Evolutionary conservation across 495 filamentous ascomycete species (phyloP).

Genomic region (Diplogelasinospora grovesii): DNA sequence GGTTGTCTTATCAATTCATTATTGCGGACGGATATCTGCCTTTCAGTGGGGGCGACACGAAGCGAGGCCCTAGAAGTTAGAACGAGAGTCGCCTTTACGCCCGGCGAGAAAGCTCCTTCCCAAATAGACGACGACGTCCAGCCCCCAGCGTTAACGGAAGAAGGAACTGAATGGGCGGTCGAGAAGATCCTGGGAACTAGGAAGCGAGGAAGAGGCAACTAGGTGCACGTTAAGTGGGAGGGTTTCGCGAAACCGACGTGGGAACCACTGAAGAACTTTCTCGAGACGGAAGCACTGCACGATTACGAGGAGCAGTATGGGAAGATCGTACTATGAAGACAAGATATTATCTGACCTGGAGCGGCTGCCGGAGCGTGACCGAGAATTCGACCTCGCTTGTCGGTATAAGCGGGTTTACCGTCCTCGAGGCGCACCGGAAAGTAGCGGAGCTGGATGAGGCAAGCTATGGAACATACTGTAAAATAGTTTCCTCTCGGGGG

Average conservation of each 20-base stretch:
- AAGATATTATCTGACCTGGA: slow-evolving; percentile 2
- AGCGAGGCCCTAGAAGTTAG: too few relatives aligned
- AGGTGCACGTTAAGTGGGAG: slow-evolving; percentile 14
- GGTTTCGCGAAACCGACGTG: slow-evolving; percentile 13
- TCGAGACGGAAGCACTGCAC: slow-evolving; percentile 6
- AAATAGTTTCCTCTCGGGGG: not conserved
- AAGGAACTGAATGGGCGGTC: slow-evolving; percentile 13
- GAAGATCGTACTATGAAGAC: slow-evolving; percentile 6
- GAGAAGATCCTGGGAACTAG: slow-evolving; percentile 13
- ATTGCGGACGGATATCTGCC: too few relatives aligned
- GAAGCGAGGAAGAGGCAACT: slow-evolving; percentile 1
- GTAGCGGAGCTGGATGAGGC: not conserved
- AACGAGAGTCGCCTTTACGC: slow-evolving; percentile 1
- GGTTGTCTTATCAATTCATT: too few relatives aligned
- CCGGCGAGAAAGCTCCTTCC: slow-evolving; percentile 1
- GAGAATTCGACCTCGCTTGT: slow-evolving; percentile 1
- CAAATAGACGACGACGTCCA: slow-evolving; percentile 8
- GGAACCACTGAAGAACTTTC: slow-evolving; percentile 12
- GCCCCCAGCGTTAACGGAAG: slow-evolving; percentile 5
- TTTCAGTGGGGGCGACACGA: too few relatives aligned
- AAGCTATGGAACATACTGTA: not conserved
- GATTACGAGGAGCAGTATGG: slow-evolving; percentile 8
- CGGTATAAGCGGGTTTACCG: not conserved
- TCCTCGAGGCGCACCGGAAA: not conserved
- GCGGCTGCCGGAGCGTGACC: slow-evolving; percentile 1